Evolutionary conservation across 768 basidiomycete genomes (phyloP).

Genomic region (Naganishia vaughanmartiniae): DNA sequence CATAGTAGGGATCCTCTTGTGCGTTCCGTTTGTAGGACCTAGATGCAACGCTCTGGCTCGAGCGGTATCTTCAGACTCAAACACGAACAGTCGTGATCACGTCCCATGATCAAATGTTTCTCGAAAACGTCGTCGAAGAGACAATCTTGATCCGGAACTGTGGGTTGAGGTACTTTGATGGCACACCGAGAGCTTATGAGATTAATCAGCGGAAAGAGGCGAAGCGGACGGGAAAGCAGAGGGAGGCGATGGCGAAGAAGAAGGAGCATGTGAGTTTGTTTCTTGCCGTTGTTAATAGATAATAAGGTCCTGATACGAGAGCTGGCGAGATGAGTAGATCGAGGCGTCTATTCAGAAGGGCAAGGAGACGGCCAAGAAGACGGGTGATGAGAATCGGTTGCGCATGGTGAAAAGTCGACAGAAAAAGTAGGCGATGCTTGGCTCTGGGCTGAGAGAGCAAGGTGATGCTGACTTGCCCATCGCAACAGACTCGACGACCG

Average conservation of each 20-base stretch:
- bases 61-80: constrained; percentile 57
- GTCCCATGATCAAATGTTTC: constrained; percentile 66
- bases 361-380: constrained; percentile 33
- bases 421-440: constrained; percentile 55
- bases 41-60: constrained; percentile 44
- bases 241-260: constrained; percentile 56
- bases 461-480: background rate
- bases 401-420: constrained; percentile 61
- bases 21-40: constrained; percentile 40
- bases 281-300: constrained; percentile 47
- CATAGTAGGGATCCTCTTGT: no score
- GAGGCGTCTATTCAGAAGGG: constrained; percentile 61
- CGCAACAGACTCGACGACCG: constrained; percentile 52
- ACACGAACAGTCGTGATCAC: constrained; percentile 61
- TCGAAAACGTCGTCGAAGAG: constrained; percentile 63
- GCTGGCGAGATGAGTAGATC: constrained; percentile 57
- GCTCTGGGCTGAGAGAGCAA: background rate
- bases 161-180: constrained; percentile 60
- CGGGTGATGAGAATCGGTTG: constrained; percentile 55
- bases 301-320: constrained; percentile 52
- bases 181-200: constrained; percentile 49
- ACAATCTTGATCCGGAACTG: constrained; percentile 62
- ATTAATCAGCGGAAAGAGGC: constrained; percentile 55
- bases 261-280: constrained; percentile 50
- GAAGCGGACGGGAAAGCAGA: constrained; percentile 54